Base-by-base conservation (phyloP, 192 early-diverging fungal genomes). In the Umbelopsis sp. region DNA sequence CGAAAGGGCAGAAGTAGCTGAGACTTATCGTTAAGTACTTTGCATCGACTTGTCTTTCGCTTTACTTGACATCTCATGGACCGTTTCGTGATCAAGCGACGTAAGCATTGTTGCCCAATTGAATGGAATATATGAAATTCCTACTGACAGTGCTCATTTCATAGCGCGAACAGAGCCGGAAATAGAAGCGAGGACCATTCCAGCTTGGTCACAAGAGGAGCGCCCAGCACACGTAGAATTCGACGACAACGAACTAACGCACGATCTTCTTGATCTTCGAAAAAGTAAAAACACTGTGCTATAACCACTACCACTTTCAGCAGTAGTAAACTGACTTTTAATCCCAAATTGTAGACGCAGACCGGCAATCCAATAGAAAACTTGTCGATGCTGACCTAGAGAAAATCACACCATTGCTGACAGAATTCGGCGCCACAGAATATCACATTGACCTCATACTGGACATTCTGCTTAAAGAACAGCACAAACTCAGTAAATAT, bases 241-340 rank as follows among this genome's bases (percentile, higher is more conserved):
- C 55, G 55, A 61, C 25, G 55, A 61, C 27, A 61, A 61, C 30
- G 55, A 61, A 61, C 55, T 61, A 16, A 61, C 55, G 12, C 55
- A n/a, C 18, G 55, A 61, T 13, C 16, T 61, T 7, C 55, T 61
- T 35, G 55, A 61, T 61, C 55, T 61, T 11, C 55, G 55, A 11
- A 61, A 61, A 61, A 61, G 55, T 61, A 61, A 61, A 20, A 33
- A 61, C 13, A 16, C 27, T 30, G 3, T 41, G 37, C 37, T 10
- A 41, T 41, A 13, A 33, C 18, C 7, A 13, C 13, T 7, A 4
- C 12, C 37, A 6, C 33, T 18, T 61, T 11, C 20, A 13, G 13
- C 55, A 16, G 16, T n/a, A 7, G 25, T 35, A 35, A 13, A 18
- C 55, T 25, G 21, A 25, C 22, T 25, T 52, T 52, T 13, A n/a